Percentiles rank a stretch among this genome's conserved stretches.
These are phyloP conservation scores for Ogataea paraovalis DNA, from an alignment of 805 yeast species.

Conservation along the genomic window DNA sequence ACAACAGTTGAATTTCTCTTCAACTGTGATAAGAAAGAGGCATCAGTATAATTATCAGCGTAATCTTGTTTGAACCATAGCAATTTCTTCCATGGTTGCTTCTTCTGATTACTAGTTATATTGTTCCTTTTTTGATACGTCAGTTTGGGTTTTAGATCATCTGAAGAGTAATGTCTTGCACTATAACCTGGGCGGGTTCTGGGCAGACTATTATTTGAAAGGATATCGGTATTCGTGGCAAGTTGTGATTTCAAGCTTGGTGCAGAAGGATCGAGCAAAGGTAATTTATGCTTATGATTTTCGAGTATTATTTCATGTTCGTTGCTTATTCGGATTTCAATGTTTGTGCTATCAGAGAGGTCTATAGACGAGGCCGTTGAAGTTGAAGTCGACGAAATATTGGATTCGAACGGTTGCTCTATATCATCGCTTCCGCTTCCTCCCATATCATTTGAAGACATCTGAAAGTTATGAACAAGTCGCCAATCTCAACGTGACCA, in stretches of 20 bases:
- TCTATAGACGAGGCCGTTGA: neutral
- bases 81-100: slow-evolving; percentile 71
- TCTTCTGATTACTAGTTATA: neutral
- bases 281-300: neutral
- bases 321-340: neutral
- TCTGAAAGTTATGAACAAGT: too few relatives aligned
- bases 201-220: neutral
- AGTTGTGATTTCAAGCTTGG: neutral
- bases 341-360: neutral
- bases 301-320: neutral
- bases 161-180: neutral
- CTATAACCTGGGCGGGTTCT: neutral
- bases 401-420: neutral
- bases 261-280: neutral
- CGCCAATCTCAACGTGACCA: too few relatives aligned
- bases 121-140: neutral
- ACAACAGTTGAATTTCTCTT: slow-evolving; percentile 73
- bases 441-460: neutral
- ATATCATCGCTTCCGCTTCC: neutral
- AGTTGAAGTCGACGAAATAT: neutral
- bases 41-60: slow-evolving; percentile 89
- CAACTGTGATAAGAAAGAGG: slow-evolving; percentile 74
- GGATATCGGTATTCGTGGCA: neutral
- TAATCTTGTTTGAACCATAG: slow-evolving; percentile 81
- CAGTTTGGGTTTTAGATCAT: neutral